A percentile compares a stretch with the other conserved stretches of the same genome.
Conservation (phyloP, 352 stramenopile genomes). For the Globisporangium apiculatum region DNA sequence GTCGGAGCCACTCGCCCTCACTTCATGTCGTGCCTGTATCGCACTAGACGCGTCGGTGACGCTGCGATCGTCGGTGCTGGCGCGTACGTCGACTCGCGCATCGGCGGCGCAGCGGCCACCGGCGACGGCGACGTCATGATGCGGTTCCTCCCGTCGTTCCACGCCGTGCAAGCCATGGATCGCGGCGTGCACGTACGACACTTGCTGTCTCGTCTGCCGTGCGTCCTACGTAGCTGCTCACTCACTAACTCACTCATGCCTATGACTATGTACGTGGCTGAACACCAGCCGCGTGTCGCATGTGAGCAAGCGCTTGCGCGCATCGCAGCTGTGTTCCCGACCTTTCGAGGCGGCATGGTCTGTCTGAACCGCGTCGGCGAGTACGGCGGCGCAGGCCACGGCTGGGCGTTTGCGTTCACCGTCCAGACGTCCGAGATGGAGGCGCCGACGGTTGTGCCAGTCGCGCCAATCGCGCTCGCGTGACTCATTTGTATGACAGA, state of each 20-base stretch:
- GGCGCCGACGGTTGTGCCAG: conserved; percentile 40
- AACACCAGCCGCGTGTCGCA: conserved; percentile 39
- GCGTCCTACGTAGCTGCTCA: too few species aligned
- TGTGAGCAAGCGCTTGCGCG: conserved; percentile 46
- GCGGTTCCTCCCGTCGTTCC: conserved; percentile 84
- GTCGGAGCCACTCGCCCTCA: not conserved
- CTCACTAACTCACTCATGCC: not conserved
- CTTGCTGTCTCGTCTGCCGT: conserved; percentile 5
- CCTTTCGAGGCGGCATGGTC: conserved; percentile 74
- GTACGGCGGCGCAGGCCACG: conserved; percentile 65
- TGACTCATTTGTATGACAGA: conserved; percentile 9
- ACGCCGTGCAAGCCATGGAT: conserved; percentile 78
- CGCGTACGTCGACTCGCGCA: conserved; percentile 78
- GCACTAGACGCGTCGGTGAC: conserved; percentile 78
- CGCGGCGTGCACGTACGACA: conserved; percentile 48
- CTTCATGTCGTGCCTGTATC: too few species aligned
- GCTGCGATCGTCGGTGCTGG: conserved; percentile 75
- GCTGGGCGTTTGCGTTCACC: conserved; percentile 67
- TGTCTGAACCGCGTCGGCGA: conserved; percentile 68
- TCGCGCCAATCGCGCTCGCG: conserved; percentile 29
- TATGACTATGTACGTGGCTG: not conserved
- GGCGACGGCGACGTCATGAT: conserved; percentile 91
- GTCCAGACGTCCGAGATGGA: conserved; percentile 58
- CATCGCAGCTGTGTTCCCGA: conserved; percentile 46
- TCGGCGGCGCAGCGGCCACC: conserved; percentile 80